Evolutionary conservation across 2,329 filamentous ascomycete genomes (phyloP).

Genomic region (Claviceps arundinis): DNA sequence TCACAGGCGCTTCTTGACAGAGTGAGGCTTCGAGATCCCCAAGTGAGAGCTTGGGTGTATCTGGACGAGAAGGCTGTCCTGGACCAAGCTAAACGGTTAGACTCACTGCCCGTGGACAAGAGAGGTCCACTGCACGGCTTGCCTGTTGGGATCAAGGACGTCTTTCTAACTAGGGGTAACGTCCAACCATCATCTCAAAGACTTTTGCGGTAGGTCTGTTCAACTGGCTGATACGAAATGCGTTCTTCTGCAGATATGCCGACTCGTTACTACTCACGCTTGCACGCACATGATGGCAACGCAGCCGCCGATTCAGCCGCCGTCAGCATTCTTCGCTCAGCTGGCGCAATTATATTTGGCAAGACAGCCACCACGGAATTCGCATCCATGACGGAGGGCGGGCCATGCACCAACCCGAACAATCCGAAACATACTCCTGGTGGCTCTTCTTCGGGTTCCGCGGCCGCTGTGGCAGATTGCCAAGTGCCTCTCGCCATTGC

Average conservation of each 20-base stretch:
- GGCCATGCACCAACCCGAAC: slow-evolving; percentile 50
- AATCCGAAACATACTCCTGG: slow-evolving; percentile 51
- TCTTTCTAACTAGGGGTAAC: slow-evolving; percentile 42
- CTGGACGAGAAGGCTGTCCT: slow-evolving; percentile 33
- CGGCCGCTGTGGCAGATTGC: slow-evolving; percentile 50
- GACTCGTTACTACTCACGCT: slow-evolving; percentile 39
- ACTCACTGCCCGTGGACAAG: slow-evolving; percentile 30
- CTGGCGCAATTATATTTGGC: slow-evolving; percentile 42
- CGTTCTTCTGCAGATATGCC: slow-evolving; percentile 32
- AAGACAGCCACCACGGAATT: slow-evolving; percentile 49
- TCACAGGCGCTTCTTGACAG: slow-evolving; percentile 31
- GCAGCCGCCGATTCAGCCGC: slow-evolving; percentile 37
- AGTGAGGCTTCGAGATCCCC: slow-evolving; percentile 29
- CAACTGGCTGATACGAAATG: background rate
- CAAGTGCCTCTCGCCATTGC: slow-evolving; percentile 48
- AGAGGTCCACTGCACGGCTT: slow-evolving; percentile 45
- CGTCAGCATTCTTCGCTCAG: slow-evolving; percentile 36
- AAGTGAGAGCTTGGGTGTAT: slow-evolving; percentile 37
- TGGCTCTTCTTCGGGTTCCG: slow-evolving; percentile 55
- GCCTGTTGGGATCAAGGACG: slow-evolving; percentile 46
- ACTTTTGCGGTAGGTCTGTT: background rate
- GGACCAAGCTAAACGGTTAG: slow-evolving; percentile 34
- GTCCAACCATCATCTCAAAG: background rate
- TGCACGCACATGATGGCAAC: slow-evolving; percentile 32
- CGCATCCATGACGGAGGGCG: slow-evolving; percentile 40